Evolutionary conservation across 2,329 filamentous ascomycete species (phyloP).

Genomic region (Talaromyces rugulosus): DNA sequence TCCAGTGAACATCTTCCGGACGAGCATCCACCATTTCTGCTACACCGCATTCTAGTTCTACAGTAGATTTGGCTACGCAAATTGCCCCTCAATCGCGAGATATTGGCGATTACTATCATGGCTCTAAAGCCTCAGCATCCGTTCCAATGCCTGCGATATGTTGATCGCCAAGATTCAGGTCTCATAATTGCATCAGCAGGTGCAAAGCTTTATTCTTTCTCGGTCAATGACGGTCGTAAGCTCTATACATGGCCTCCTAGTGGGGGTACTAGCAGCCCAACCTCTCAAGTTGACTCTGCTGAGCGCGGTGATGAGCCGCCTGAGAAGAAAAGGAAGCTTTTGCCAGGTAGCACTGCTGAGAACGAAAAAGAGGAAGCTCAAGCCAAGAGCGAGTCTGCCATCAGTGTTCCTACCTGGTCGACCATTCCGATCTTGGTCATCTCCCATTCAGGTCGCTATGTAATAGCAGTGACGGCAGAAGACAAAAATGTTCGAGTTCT

Average conservation of each 20-base stretch:
- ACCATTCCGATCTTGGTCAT: conserved; percentile 66
- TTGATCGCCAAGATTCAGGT: conserved; percentile 16
- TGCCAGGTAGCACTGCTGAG: conserved; percentile 21
- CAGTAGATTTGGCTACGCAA: background rate
- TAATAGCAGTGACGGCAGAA: conserved; percentile 78
- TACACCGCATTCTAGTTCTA: background rate
- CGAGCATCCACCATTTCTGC: background rate
- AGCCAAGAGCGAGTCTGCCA: conserved; percentile 14
- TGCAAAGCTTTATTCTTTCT: conserved; percentile 65
- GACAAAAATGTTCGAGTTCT: conserved; percentile 91
- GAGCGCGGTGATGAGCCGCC: conserved; percentile 31
- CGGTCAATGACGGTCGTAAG: conserved; percentile 53
- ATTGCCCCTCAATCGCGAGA: background rate
- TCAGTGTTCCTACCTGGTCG: conserved; percentile 37
- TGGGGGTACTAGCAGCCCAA: background rate
- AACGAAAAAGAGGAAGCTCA: conserved; percentile 13
- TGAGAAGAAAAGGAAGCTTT: conserved; percentile 42
- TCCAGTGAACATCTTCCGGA: background rate
- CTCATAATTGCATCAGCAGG: conserved; percentile 71
- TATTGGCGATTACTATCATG: conserved; percentile 22
- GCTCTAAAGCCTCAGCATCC: conserved; percentile 41
- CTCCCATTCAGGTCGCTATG: conserved; percentile 61
- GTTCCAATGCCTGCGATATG: conserved; percentile 59
- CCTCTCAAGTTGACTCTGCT: background rate
- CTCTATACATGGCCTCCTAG: conserved; percentile 58